Conservation (phyloP, 2,329 filamentous ascomycete genomes). For the Eurotiales sp. region DNA sequence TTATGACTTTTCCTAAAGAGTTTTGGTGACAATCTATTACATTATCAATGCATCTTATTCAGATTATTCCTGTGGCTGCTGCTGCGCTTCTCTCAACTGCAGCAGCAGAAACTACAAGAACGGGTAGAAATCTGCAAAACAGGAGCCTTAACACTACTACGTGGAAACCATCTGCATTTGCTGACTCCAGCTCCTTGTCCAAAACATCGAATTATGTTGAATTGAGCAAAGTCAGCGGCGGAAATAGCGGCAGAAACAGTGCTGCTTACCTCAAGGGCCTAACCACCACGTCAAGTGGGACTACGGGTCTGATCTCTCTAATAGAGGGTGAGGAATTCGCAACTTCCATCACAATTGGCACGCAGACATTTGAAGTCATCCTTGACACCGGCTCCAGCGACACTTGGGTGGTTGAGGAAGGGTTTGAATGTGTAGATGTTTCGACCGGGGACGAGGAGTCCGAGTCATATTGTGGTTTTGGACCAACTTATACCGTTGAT, state of each 20-base stretch:
- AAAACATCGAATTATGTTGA: conserved; percentile 3
- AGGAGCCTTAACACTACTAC: neutral
- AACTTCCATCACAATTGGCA: conserved; percentile 24
- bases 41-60: conserved; percentile 1
- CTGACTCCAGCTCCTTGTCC: neutral
- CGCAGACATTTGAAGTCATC: conserved; percentile 33
- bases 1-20: too few species aligned
- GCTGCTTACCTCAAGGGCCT: conserved; percentile 13
- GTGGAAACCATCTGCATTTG: conserved; percentile 12
- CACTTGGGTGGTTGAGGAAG: conserved; percentile 40
- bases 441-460: conserved; percentile 36
- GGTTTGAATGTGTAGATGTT: conserved; percentile 35
- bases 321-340: conserved; percentile 18
- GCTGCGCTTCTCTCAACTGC: conserved; percentile 2
- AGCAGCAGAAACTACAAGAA: neutral
- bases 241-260: conserved; percentile 3
- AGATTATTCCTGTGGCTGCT: neutral
- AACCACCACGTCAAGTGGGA: neutral
- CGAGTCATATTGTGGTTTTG: conserved; percentile 29
- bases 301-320: conserved; percentile 16
- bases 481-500: conserved; percentile 19
- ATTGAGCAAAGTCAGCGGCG: conserved; percentile 12
- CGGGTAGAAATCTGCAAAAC: neutral
- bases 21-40: too few species aligned
- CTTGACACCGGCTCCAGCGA: conserved; percentile 50